Evolutionary conservation across 2,329 filamentous ascomycete genomes (phyloP).

Genomic region (Neofusicoccum kwambonambiense): DNA sequence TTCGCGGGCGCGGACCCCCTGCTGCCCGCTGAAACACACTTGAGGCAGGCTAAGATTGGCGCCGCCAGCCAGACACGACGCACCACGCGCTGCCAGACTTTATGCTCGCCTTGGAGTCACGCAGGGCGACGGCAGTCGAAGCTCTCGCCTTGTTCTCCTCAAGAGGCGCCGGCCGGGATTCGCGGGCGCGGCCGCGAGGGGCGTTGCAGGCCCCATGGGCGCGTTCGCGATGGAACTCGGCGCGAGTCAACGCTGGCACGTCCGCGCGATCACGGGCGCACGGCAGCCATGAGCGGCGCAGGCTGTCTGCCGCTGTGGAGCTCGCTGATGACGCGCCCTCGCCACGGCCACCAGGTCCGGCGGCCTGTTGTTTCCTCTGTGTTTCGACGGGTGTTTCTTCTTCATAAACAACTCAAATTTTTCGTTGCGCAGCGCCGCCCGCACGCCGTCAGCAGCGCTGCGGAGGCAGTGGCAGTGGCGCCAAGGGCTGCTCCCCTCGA

Average conservation of each 20-base stretch:
- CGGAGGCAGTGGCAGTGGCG: not conserved
- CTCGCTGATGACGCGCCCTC: not conserved
- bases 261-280: not conserved
- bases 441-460: not conserved
- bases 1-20: constrained; percentile 8
- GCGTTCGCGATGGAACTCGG: not conserved
- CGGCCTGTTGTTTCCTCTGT: constrained; percentile 8
- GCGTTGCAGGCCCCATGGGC: not conserved
- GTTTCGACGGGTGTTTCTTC: constrained; percentile 12
- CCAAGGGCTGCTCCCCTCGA: not conserved
- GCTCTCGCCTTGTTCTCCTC: not conserved
- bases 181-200: not conserved
- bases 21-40: constrained; percentile 11
- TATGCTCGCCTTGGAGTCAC: not conserved
- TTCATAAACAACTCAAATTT: constrained; percentile 13
- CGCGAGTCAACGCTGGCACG: not conserved
- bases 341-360: not conserved
- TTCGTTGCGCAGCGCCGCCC: not conserved
- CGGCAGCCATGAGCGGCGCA: not conserved
- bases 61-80: not conserved
- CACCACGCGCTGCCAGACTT: constrained; percentile 5
- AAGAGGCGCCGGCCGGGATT: not conserved
- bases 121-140: not conserved
- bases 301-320: not conserved
- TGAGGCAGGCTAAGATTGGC: constrained; percentile 11